Evolutionary conservation across 768 basidiomycete species (phyloP), one percentile per base, ranked within the genome.

Genomic region (Gloeophyllum trabeum): DNA sequence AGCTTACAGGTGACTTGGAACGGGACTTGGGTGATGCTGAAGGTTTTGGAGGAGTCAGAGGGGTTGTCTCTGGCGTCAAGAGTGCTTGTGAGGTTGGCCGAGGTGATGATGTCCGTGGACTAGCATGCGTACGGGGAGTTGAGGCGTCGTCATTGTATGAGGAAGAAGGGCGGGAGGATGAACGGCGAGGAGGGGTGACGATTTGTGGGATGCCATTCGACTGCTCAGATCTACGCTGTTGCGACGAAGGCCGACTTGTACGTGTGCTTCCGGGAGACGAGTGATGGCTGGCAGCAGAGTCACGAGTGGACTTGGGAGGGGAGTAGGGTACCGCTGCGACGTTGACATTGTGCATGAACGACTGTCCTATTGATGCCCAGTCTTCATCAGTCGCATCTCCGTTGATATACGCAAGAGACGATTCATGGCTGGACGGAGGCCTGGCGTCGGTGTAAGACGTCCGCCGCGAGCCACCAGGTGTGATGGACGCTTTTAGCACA

Each of bases 1-100:
- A 50, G 43, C 62, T 65, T 16, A 10, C 28, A 32, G 28, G 28
- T 16, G 41, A 54, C 42, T 16, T 53, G 58, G 5, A 61, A 59
- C 12, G 43, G 48, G 46, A 45, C 35, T 66, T 58, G 18, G 68
- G 61, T 49, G 68, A 66, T 28, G 62, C 50, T 35, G 65, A 57
- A n/a, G 61, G 53, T 10, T 61, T 60, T 6, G 49, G 40, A 5
- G 61, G 53, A 21, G 51, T 51, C 42, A 56, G 51, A 43, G 48
- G 41, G 42, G 46, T 16, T 43, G 51, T 36, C 22, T 23, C 47
- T 48, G 25, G 44, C 47, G 56, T 53, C 39, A 64, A 47, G 51
- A 54, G 58, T 51, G 64, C 10, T 32, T 32, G 28, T 16, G 28
- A 32, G 16, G 28, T 32, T 10, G 28, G 28, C 10, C 28, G 28